These are phyloP conservation scores for Antitrichia curtipendula DNA, from an alignment of 225 moss, liverwort and hornwort genomes.

Conservation along the genomic window DNA sequence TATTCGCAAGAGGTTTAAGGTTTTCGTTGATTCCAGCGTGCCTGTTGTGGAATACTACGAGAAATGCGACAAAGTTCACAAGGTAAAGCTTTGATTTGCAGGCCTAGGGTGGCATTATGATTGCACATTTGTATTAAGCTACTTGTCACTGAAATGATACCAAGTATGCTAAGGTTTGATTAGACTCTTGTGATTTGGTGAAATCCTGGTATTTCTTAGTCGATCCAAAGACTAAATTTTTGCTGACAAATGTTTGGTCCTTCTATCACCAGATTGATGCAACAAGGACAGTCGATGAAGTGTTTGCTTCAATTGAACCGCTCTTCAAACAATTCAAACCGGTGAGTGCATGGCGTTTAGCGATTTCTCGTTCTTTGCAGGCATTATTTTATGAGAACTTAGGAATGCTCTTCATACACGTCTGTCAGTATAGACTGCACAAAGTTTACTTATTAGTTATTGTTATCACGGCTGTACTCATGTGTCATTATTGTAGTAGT, in stretches of 20 bases:
- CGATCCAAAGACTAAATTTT: neutral
- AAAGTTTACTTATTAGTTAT: neutral
- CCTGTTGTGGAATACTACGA: slow-evolving; percentile 71
- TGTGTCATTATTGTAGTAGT: neutral
- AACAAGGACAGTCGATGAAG: slow-evolving; percentile 40
- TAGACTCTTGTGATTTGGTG: neutral
- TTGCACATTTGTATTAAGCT: neutral
- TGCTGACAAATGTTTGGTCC: neutral
- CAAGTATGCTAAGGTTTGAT: neutral
- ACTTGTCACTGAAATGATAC: neutral
- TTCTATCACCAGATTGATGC: slow-evolving; percentile 54
- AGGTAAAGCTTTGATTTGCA: slow-evolving; percentile 24
- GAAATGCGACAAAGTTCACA: slow-evolving; percentile 45
- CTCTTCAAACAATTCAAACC: slow-evolving; percentile 53
- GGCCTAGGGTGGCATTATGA: neutral
- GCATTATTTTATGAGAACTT: neutral
- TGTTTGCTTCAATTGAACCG: slow-evolving; percentile 50
- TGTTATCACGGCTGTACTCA: neutral
- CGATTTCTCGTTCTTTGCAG: neutral
- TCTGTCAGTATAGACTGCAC: neutral
- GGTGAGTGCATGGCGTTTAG: slow-evolving; percentile 8
- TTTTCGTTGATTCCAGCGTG: slow-evolving; percentile 68
- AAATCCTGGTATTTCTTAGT: neutral
- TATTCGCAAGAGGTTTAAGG: slow-evolving; percentile 77
- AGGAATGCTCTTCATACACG: neutral